These are phyloP conservation scores for Ceratobasidium sp. DNA, from an alignment of 1,284 basidiomycete genomes.

Conservation along the genomic window DNA sequence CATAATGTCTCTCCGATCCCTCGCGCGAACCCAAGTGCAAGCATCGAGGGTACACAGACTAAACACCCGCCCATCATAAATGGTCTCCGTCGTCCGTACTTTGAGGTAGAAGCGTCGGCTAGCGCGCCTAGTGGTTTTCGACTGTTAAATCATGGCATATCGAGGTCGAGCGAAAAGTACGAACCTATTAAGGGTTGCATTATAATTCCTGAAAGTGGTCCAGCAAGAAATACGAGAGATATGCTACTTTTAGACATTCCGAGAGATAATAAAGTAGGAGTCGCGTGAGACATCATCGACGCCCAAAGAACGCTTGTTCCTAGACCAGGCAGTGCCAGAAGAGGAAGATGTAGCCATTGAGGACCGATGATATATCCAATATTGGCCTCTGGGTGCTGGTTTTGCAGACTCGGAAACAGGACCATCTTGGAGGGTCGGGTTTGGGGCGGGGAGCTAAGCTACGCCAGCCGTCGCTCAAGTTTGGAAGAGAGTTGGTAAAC, in stretches of 20 bases:
- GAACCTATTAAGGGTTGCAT: slow-evolving; percentile 88
- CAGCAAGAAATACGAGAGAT: slow-evolving; percentile 92
- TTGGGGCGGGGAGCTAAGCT: slow-evolving; percentile 15
- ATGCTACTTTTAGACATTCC: slow-evolving; percentile 88
- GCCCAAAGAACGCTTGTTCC: slow-evolving; percentile 37
- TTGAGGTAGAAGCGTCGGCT: slow-evolving; percentile 85
- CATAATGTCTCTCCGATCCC: slow-evolving; percentile 68
- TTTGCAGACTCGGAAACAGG: slow-evolving; percentile 26
- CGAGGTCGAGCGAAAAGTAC: slow-evolving; percentile 30
- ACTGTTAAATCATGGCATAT: not conserved
- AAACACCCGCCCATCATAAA: slow-evolving; percentile 79
- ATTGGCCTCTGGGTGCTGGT: slow-evolving; percentile 21
- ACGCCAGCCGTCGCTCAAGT: slow-evolving; percentile 9
- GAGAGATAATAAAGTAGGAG: slow-evolving; percentile 68
- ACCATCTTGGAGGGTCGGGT: slow-evolving; percentile 20
- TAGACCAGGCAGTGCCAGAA: slow-evolving; percentile 30
- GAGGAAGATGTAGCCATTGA: slow-evolving; percentile 34
- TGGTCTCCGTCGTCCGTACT: slow-evolving; percentile 82
- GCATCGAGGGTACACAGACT: slow-evolving; percentile 74
- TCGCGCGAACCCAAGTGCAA: slow-evolving; percentile 85
- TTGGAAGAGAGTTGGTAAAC: slow-evolving; percentile 20
- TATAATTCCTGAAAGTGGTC: slow-evolving; percentile 88
- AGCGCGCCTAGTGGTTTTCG: slow-evolving; percentile 61
- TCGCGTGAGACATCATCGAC: slow-evolving; percentile 36
- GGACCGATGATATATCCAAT: slow-evolving; percentile 33